phyloP scores from a whole-genome alignment of 495 filamentous ascomycete species.

The Penicillium longicatenatum region DNA sequence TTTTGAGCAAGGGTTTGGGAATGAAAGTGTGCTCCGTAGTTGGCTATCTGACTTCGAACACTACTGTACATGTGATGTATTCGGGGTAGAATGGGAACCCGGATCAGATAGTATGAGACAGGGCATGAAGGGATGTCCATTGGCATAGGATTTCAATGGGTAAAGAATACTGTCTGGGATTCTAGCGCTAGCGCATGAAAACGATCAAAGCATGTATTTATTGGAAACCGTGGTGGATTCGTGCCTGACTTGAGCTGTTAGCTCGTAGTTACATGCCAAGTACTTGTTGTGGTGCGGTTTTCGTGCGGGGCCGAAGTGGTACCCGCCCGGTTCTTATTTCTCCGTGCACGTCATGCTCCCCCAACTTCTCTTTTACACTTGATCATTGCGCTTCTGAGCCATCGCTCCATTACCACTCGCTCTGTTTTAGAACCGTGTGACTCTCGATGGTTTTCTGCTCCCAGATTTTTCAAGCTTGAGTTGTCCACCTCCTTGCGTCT shows the following conservation, averaged over 20 bases:
- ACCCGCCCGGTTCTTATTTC: constrained; percentile 17
- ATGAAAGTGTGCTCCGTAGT: too few relatives aligned
- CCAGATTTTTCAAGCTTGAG: background rate
- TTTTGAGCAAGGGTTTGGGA: too few relatives aligned
- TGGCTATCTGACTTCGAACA: too few relatives aligned
- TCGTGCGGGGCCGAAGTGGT: constrained; percentile 23
- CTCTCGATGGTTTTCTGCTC: background rate
- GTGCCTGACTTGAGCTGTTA: constrained; percentile 8
- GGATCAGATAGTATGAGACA: too few relatives aligned
- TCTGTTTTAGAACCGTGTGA: background rate
- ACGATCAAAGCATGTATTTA: too few relatives aligned
- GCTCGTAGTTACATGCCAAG: constrained; percentile 2
- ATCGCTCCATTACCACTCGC: background rate
- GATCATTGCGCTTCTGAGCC: background rate
- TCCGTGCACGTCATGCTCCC: constrained; percentile 22
- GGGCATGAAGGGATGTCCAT: too few relatives aligned
- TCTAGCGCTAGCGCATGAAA: too few relatives aligned
- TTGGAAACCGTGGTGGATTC: background rate
- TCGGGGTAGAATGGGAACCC: too few relatives aligned
- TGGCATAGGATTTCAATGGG: too few relatives aligned
- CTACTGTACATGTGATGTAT: too few relatives aligned
- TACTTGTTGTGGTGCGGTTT: constrained; percentile 11
- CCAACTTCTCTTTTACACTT: background rate
- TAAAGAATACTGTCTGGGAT: too few relatives aligned
- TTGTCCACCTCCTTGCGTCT: background rate